Conservation (phyloP, 345 rosid genomes). For the Cardamine occulta region DNA sequence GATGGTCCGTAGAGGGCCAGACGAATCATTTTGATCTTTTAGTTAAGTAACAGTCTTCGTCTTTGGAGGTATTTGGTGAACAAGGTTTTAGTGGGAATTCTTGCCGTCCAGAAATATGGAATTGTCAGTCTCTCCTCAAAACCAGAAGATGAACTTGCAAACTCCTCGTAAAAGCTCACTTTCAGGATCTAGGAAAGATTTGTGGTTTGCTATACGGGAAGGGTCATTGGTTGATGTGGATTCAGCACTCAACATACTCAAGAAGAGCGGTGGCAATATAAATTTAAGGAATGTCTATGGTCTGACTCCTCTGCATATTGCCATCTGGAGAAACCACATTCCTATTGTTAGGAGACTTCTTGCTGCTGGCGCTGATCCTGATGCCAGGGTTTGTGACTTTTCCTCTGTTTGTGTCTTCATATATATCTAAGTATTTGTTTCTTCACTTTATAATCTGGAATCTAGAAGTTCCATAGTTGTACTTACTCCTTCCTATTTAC, state of each 20-base stretch:
- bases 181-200: conserved; percentile 59
- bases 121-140: conserved; percentile 60
- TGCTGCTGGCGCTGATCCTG: conserved; percentile 95
- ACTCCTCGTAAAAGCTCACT: conserved; percentile 54
- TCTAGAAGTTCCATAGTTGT: not conserved
- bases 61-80: conserved; percentile 20
- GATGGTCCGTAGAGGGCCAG: not conserved
- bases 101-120: conserved; percentile 50
- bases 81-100: conserved; percentile 17
- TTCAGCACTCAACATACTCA: conserved; percentile 59
- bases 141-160: conserved; percentile 59
- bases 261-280: conserved; percentile 84
- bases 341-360: conserved; percentile 89
- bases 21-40: conserved; percentile 5
- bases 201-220: conserved; percentile 75
- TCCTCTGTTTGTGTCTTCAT: conserved; percentile 14
- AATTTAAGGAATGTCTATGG: conserved; percentile 79
- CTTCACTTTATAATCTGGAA: not conserved
- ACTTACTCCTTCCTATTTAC: not conserved
- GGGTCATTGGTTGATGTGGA: conserved; percentile 91
- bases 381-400: conserved; percentile 81
- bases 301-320: conserved; percentile 85
- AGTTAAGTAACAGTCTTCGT: conserved; percentile 7
- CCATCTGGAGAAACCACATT: conserved; percentile 93
- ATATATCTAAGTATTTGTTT: not conserved